Conservation (phyloP, 495 filamentous ascomycete genomes). For the Entonaema liquescens region DNA sequence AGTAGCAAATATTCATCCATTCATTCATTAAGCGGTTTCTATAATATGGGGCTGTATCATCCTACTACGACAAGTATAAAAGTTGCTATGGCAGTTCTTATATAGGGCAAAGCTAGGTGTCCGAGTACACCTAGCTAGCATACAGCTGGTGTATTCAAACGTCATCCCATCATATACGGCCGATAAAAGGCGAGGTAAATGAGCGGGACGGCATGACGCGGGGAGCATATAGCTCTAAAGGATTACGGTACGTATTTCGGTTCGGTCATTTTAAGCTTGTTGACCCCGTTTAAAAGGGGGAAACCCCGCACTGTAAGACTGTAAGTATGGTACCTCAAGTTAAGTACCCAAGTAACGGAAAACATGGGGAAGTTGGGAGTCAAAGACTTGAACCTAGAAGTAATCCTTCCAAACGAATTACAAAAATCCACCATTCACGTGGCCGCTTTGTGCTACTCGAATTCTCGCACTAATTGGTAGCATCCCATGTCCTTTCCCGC, state of each 20-base stretch:
- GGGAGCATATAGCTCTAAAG: background rate
- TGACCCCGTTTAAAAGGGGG: conserved; percentile 1
- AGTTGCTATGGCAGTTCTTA: too few relatives aligned
- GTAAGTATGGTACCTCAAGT: conserved; percentile 11
- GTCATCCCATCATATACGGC: background rate
- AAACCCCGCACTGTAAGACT: conserved; percentile 38
- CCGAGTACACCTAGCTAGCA: background rate
- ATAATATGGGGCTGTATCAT: background rate
- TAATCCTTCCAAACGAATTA: conserved; percentile 9
- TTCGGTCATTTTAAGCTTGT: conserved; percentile 8
- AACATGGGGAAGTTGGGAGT: conserved; percentile 9
- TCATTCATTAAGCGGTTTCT: background rate
- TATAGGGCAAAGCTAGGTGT: background rate
- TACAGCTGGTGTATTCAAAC: background rate
- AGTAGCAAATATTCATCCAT: background rate
- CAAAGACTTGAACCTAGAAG: conserved; percentile 22
- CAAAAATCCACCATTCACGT: conserved; percentile 31
- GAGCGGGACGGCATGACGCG: background rate
- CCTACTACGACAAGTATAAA: too few relatives aligned
- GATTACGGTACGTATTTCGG: background rate
- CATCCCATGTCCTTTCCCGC: background rate
- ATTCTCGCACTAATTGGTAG: conserved; percentile 1
- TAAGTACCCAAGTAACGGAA: background rate
- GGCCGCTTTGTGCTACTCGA: conserved; percentile 9
- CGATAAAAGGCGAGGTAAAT: background rate